phyloP scores from a whole-genome alignment of 1,284 basidiomycete species.

The Trichosporon faecale region DNA sequence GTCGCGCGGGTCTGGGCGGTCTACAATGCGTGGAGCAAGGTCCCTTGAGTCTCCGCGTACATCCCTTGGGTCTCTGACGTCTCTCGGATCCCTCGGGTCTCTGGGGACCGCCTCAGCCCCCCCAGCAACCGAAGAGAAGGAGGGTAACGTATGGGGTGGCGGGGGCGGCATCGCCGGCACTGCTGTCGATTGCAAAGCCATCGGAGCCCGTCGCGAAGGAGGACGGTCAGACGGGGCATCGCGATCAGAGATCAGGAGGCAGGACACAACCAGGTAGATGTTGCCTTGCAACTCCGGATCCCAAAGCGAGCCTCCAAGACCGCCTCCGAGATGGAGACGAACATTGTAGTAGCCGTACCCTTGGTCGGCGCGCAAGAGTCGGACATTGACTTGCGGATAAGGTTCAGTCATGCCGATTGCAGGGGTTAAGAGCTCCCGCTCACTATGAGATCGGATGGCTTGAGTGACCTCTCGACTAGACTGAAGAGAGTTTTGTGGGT shows the following conservation, averaged over 20 bases:
- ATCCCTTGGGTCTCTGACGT: too few species aligned
- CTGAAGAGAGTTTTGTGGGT: conserved; percentile 27
- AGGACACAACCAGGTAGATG: conserved; percentile 44
- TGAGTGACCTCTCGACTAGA: conserved; percentile 29
- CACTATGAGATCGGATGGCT: conserved; percentile 16
- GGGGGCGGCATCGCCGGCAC: conserved; percentile 16
- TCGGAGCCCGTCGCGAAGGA: not conserved
- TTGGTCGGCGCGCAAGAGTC: conserved; percentile 36
- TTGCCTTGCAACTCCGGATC: conserved; percentile 34
- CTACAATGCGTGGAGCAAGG: not conserved
- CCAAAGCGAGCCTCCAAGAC: conserved; percentile 42
- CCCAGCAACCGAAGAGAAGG: conserved; percentile 24
- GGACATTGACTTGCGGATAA: conserved; percentile 47
- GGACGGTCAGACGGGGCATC: conserved; percentile 23
- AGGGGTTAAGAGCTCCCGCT: conserved; percentile 41
- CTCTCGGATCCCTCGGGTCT: not conserved
- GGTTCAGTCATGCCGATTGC: conserved; percentile 46
- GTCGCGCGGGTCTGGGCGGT: not conserved
- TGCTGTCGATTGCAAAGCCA: not conserved
- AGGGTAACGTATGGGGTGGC: conserved; percentile 16
- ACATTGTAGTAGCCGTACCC: conserved; percentile 40
- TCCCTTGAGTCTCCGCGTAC: not conserved
- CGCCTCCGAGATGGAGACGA: conserved; percentile 45
- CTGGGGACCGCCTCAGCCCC: conserved; percentile 11
- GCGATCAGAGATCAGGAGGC: conserved; percentile 32